Conservation (phyloP, 164 flowering plant genomes). For the Kalanchoe fedtschenkoi region DNA sequence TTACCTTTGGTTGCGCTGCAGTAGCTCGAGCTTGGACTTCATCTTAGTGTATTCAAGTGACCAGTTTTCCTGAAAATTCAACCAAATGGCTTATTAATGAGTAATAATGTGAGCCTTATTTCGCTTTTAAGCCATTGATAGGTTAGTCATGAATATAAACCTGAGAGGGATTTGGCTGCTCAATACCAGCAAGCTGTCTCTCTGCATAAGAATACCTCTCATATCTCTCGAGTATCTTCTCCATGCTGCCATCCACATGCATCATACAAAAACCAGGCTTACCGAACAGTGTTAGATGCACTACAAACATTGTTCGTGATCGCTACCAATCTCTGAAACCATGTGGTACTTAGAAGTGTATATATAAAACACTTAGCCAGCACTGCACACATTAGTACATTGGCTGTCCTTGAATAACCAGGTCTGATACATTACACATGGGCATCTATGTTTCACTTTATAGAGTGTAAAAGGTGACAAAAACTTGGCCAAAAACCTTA, state of each 20-base stretch:
- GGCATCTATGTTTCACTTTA: too few species aligned
- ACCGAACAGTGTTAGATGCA: too few species aligned
- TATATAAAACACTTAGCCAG: too few species aligned
- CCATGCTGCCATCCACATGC: slow-evolving; percentile 8
- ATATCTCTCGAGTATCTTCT: slow-evolving; percentile 7
- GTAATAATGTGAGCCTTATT: background rate
- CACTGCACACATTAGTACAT: too few species aligned
- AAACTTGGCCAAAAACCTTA: too few species aligned
- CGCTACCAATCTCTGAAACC: background rate
- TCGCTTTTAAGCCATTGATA: too few species aligned
- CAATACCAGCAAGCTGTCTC: slow-evolving; percentile 2
- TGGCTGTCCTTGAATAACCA: too few species aligned
- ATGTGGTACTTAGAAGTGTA: too few species aligned
- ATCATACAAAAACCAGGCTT: background rate
- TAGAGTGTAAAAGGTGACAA: too few species aligned
- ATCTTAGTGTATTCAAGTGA: slow-evolving; percentile 7
- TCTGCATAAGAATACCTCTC: slow-evolving; percentile 9
- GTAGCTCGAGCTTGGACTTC: slow-evolving; percentile 5
- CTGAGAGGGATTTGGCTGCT: background rate
- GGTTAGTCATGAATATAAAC: background rate
- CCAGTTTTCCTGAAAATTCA: slow-evolving; percentile 6
- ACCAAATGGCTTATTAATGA: background rate
- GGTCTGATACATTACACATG: too few species aligned
- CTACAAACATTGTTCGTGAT: background rate
- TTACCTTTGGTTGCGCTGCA: slow-evolving; percentile 8